Evolutionary conservation across 768 basidiomycete species (phyloP).

Genomic region (Boletellus sp.): DNA sequence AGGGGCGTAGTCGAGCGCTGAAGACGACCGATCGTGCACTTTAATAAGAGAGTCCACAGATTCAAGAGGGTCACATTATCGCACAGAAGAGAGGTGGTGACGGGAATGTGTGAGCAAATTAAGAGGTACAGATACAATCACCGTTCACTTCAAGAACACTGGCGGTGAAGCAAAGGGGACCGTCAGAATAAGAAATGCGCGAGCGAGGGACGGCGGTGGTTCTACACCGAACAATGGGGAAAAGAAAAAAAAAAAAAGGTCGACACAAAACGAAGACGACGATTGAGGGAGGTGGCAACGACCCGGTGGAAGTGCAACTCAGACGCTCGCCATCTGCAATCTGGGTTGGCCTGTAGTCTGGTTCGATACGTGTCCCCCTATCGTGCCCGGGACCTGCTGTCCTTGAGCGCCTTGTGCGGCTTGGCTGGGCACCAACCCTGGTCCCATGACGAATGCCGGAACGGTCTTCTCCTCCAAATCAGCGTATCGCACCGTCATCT

Average conservation of each 20-base stretch:
- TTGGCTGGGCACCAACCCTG: slow-evolving; percentile 43
- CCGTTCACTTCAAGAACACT: slow-evolving; percentile 33
- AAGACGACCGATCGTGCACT: neutral
- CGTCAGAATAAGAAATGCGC: slow-evolving; percentile 20
- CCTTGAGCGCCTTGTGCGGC: slow-evolving; percentile 30
- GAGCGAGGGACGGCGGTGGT: neutral
- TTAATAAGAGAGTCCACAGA: slow-evolving; percentile 15
- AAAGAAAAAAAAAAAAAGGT: too few species aligned
- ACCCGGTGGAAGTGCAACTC: slow-evolving; percentile 14
- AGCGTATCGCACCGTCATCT: slow-evolving; percentile 69
- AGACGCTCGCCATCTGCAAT: slow-evolving; percentile 35
- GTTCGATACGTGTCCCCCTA: slow-evolving; percentile 26
- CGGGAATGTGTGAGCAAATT: slow-evolving; percentile 31
- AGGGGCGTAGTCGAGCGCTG: too few species aligned
- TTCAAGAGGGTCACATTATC: slow-evolving; percentile 21
- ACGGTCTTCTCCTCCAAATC: slow-evolving; percentile 72
- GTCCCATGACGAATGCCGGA: slow-evolving; percentile 56
- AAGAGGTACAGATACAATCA: slow-evolving; percentile 36
- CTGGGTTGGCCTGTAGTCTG: slow-evolving; percentile 29
- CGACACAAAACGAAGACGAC: slow-evolving; percentile 11
- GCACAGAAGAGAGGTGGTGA: slow-evolving; percentile 12
- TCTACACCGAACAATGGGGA: neutral
- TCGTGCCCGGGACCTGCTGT: slow-evolving; percentile 36
- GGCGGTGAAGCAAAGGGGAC: slow-evolving; percentile 18
- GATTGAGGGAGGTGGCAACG: slow-evolving; percentile 3